These are phyloP conservation scores for Phyllosticta citrichinensis DNA, from an alignment of 2,329 filamentous ascomycete genomes.

Conservation along the genomic window DNA sequence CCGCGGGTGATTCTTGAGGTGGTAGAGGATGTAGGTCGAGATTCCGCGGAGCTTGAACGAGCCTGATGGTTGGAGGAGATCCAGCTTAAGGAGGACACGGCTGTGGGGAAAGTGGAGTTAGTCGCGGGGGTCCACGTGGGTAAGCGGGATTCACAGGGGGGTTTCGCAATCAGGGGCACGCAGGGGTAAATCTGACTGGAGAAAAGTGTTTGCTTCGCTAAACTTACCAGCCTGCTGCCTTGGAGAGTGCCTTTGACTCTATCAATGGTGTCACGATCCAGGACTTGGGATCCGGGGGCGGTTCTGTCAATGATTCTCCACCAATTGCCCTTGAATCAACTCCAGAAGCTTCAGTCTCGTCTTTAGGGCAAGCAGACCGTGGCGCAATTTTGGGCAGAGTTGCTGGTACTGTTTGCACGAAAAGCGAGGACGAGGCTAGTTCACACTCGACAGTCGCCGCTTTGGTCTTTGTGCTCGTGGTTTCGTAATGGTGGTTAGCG, in stretches of 20 bases:
- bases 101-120: constrained; percentile 29
- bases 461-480: not conserved
- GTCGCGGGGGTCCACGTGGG: not conserved
- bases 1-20: constrained; percentile 29
- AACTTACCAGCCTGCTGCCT: constrained; percentile 60
- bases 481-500: not conserved
- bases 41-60: constrained; percentile 77
- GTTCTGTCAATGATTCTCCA: not conserved
- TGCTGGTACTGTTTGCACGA: not conserved
- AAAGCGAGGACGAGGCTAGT: not conserved
- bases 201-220: not conserved
- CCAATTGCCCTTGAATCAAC: not conserved
- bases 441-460: not conserved
- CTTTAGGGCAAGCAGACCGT: not conserved
- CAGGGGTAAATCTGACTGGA: not conserved
- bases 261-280: constrained; percentile 66
- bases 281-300: constrained; percentile 28
- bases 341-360: not conserved
- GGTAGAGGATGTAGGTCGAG: constrained; percentile 57
- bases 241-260: constrained; percentile 56
- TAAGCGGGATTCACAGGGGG: constrained; percentile 1
- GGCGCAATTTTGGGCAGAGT: not conserved
- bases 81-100: constrained; percentile 76
- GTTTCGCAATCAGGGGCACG: not conserved
- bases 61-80: constrained; percentile 73